phyloP scores from a whole-genome alignment of 805 yeast genomes.

The Candida corydali region DNA sequence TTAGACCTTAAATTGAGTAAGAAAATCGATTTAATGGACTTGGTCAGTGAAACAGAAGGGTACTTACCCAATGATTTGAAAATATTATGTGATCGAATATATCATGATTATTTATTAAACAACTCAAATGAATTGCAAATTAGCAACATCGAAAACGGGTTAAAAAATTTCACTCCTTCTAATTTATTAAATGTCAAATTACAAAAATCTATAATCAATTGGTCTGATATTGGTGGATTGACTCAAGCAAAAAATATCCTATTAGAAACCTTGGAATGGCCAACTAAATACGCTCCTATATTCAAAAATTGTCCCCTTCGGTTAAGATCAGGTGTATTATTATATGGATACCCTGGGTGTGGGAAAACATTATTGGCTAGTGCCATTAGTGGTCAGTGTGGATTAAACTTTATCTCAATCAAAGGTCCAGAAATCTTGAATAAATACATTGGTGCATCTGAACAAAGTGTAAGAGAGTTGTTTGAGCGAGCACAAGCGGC shows the following conservation, averaged over 20 bases:
- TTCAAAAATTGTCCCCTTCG: conserved; percentile 84
- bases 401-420: conserved; percentile 85
- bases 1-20: conserved; percentile 28
- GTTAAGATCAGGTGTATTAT: conserved; percentile 80
- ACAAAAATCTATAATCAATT: conserved; percentile 67
- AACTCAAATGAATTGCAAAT: conserved; percentile 17
- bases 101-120: conserved; percentile 43
- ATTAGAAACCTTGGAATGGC: conserved; percentile 94
- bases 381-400: conserved; percentile 92
- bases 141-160: conserved; percentile 49
- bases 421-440: conserved; percentile 95
- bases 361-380: conserved; percentile 92
- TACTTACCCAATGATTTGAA: conserved; percentile 80
- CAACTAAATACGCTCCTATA: conserved; percentile 93
- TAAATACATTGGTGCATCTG: conserved; percentile 96
- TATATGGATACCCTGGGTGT: conserved; percentile 97
- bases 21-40: conserved; percentile 38
- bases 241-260: conserved; percentile 68
- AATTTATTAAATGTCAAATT: conserved; percentile 82
- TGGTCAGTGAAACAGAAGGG: conserved; percentile 76
- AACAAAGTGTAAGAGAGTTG: conserved; percentile 87
- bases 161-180: conserved; percentile 73
- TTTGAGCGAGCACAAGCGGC: conserved; percentile 95
- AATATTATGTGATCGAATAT: conserved; percentile 65
- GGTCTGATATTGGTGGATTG: conserved; percentile 92